Conservation (phyloP, 305 asterid genomes). For the Fraxinus sp. region DNA sequence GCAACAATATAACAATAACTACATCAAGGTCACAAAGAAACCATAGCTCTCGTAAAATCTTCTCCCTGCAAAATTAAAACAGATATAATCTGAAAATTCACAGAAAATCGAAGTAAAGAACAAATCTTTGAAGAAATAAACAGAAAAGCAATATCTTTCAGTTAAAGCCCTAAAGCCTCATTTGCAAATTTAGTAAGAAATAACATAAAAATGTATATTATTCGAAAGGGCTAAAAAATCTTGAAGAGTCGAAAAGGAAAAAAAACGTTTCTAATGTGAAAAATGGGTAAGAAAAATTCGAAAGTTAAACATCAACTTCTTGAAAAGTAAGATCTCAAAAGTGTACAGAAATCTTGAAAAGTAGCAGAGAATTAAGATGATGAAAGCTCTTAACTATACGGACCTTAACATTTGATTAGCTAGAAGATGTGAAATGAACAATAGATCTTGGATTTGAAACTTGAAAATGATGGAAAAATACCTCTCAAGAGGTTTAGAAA, state of each 20-base stretch:
- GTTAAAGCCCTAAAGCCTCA: constrained; percentile 26
- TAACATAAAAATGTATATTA: neutral
- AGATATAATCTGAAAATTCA: constrained; percentile 5
- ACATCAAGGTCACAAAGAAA: constrained; percentile 15
- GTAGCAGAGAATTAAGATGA: neutral
- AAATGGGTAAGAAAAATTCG: neutral
- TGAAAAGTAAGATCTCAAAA: neutral
- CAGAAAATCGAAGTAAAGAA: constrained; percentile 1
- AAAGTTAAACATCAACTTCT: neutral
- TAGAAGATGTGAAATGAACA: neutral
- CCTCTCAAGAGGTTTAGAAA: neutral
- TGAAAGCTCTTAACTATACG: neutral
- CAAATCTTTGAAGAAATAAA: constrained; percentile 2
- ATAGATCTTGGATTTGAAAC: neutral
- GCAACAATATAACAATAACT: constrained; percentile 6
- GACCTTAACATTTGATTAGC: neutral
- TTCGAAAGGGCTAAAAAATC: neutral
- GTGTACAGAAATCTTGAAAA: neutral
- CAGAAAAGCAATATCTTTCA: constrained; percentile 30
- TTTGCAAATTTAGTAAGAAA: constrained; percentile 1
- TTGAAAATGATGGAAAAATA: neutral
- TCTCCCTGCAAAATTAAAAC: constrained; percentile 39
- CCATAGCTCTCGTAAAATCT: constrained; percentile 15
- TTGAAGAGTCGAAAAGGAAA: neutral
- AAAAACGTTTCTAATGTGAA: neutral